These are phyloP conservation scores for Coriaria nepalensis DNA, from an alignment of 306 rosid species.

Conservation along the genomic window DNA sequence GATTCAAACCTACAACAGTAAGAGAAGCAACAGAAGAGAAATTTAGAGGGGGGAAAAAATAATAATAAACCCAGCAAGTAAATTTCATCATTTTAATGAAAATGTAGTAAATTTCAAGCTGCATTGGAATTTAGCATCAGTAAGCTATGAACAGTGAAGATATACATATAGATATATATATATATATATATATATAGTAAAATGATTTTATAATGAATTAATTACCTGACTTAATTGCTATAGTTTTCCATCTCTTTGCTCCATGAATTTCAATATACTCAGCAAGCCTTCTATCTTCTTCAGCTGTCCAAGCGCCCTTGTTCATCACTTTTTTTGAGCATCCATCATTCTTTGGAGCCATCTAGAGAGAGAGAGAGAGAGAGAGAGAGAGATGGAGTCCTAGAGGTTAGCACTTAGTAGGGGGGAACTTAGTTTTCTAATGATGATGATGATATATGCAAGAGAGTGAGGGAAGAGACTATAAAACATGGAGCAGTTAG, in stretches of 20 bases:
- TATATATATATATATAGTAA: no score
- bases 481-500: no score
- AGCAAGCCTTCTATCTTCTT: constrained; percentile 34
- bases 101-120: background rate
- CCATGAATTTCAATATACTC: constrained; percentile 34
- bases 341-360: constrained; percentile 31
- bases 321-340: constrained; percentile 18
- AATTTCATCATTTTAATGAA: no score
- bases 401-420: no score
- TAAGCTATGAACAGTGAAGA: background rate
- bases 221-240: constrained; percentile 31
- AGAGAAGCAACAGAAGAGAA: no score
- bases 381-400: background rate
- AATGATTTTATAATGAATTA: background rate
- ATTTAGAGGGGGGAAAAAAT: background rate
- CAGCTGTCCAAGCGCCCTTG: constrained; percentile 44
- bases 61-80: background rate
- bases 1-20: background rate
- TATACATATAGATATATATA: no score
- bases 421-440: no score
- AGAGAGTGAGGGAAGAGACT: no score
- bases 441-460: no score
- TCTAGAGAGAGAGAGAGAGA: background rate
- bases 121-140: no score
- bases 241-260: constrained; percentile 34